Evolutionary conservation across 2,329 filamentous ascomycete genomes (phyloP).

Genomic region (Balansia obtecta): DNA sequence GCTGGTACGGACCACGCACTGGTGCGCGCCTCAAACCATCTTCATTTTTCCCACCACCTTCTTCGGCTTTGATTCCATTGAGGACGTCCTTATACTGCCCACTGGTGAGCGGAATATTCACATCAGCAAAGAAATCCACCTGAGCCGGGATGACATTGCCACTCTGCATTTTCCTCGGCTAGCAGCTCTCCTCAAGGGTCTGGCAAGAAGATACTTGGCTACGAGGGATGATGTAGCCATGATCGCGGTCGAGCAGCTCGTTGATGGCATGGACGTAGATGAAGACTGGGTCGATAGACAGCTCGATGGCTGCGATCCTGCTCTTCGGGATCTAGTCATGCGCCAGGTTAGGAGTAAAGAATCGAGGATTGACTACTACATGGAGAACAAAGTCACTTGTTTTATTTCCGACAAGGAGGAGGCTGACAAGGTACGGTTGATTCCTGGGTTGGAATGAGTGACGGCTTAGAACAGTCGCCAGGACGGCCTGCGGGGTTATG

Average conservation of each 20-base stretch:
- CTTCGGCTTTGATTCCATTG: too few species aligned
- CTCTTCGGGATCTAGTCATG: slow-evolving; percentile 7
- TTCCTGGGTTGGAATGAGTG: slow-evolving; percentile 13
- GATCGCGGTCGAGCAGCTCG: slow-evolving; percentile 16
- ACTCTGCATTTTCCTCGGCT: too few species aligned
- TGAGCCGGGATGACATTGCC: too few species aligned
- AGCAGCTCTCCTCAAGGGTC: too few species aligned
- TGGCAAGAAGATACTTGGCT: slow-evolving; percentile 11
- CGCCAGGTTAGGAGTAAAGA: slow-evolving; percentile 9
- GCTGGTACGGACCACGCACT: too few species aligned
- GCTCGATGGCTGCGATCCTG: slow-evolving; percentile 5
- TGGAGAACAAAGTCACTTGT: slow-evolving; percentile 13
- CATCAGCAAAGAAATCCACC: too few species aligned
- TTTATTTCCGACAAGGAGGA: slow-evolving; percentile 12
- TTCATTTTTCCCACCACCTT: too few species aligned
- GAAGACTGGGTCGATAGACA: slow-evolving; percentile 10
- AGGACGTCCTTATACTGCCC: too few species aligned
- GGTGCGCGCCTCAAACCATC: too few species aligned
- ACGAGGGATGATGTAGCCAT: slow-evolving; percentile 12
- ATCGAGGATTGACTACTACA: slow-evolving; percentile 13
- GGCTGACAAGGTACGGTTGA: slow-evolving; percentile 7
- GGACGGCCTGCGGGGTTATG: too few species aligned
- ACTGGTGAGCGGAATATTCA: too few species aligned
- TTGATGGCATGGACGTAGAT: slow-evolving; percentile 15
- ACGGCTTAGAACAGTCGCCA: not conserved